phyloP scores from a whole-genome alignment of 169 alveolate genomes.

The Plasmodium coatneyi region DNA sequence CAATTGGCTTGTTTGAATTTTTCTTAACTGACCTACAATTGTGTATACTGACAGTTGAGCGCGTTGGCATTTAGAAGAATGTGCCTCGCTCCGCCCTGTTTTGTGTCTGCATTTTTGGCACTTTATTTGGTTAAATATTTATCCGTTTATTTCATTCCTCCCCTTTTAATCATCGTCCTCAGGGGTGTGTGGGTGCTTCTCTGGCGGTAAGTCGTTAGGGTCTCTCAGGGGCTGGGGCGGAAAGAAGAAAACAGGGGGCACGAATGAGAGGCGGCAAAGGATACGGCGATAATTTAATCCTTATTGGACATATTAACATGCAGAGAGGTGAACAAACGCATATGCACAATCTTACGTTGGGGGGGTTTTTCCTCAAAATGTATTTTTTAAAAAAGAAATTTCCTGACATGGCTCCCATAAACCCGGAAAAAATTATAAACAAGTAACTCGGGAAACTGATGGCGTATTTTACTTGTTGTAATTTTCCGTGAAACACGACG shows the following conservation, averaged over 20 bases:
- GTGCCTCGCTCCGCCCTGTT: background rate
- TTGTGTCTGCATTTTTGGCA: background rate
- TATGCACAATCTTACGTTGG: constrained; percentile 78
- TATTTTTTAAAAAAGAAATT: constrained; percentile 80
- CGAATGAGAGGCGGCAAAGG: background rate
- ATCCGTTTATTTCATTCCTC: background rate
- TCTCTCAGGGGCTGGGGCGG: constrained; percentile 66
- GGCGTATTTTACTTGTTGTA: constrained; percentile 79
- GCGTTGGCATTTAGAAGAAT: background rate
- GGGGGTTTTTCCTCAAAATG: constrained; percentile 82
- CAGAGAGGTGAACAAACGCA: background rate
- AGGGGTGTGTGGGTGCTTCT: constrained; percentile 72
- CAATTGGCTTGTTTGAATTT: background rate
- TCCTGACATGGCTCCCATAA: constrained; percentile 86
- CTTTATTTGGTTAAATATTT: background rate
- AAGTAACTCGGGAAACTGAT: constrained; percentile 81
- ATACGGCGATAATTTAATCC: background rate
- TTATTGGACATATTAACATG: background rate
- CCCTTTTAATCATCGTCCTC: constrained; percentile 41
- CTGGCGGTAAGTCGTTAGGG: constrained; percentile 65
- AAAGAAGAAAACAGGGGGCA: background rate
- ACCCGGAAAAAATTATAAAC: constrained; percentile 80
- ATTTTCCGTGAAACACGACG: constrained; percentile 82
- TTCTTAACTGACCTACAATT: background rate
- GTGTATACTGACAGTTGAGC: background rate